phyloP scores from a whole-genome alignment of 228 moss, liverwort and hornwort species.

The Sphagnum fallax region DNA sequence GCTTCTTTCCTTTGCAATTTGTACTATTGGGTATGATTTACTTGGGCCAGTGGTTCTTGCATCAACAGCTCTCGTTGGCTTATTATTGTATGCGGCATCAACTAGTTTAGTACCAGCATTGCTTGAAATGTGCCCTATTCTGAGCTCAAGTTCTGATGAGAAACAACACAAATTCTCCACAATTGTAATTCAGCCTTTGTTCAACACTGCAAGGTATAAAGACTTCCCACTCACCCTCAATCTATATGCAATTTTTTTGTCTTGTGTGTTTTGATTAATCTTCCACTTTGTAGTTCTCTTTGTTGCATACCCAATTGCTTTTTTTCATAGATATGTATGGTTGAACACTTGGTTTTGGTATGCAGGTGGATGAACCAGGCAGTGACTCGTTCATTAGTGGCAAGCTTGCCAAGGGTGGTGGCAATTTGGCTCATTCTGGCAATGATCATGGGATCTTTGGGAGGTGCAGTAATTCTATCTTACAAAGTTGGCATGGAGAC shows the following conservation, averaged over 20 bases:
- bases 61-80: conserved; percentile 6
- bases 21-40: conserved; percentile 44
- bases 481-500: conserved; percentile 71
- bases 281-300: background rate
- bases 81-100: conserved; percentile 8
- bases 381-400: conserved; percentile 42
- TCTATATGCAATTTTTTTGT: too few species aligned
- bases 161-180: conserved; percentile 19
- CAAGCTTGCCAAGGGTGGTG: conserved; percentile 48
- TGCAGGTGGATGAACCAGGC: conserved; percentile 48
- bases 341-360: too few species aligned
- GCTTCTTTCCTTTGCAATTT: conserved; percentile 64
- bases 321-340: too few species aligned
- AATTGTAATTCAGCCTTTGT: conserved; percentile 3
- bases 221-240: background rate
- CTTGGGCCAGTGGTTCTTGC: conserved; percentile 25
- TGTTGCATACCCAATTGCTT: background rate
- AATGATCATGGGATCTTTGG: conserved; percentile 55
- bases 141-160: conserved; percentile 6
- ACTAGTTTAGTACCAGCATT: conserved; percentile 3
- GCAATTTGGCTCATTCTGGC: conserved; percentile 55
- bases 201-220: conserved; percentile 21
- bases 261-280: too few species aligned
- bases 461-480: conserved; percentile 52
- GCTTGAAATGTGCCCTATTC: background rate